Evolutionary conservation across 2,329 filamentous ascomycete genomes (phyloP).

Genomic region (Fusarium robinianum): DNA sequence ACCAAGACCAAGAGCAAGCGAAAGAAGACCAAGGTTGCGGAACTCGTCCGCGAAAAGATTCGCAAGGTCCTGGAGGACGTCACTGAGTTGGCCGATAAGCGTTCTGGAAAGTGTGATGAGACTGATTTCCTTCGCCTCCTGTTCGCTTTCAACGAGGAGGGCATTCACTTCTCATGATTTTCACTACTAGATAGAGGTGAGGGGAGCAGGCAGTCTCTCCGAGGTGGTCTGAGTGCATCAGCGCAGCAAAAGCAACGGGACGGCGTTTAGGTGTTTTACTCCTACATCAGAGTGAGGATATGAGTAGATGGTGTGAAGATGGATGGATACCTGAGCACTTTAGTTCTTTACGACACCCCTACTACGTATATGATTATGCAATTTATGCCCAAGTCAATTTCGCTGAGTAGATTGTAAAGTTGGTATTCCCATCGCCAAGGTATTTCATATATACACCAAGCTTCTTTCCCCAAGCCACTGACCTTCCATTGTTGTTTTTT

Average conservation of each 20-base stretch:
- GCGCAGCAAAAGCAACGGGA: constrained; percentile 20
- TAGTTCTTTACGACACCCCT: constrained; percentile 4
- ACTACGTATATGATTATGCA: too few species aligned
- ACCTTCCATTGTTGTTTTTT: constrained; percentile 11
- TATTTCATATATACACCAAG: constrained; percentile 34
- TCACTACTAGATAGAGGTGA: not conserved
- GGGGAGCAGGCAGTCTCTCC: not conserved
- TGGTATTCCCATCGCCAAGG: constrained; percentile 8
- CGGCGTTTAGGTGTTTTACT: constrained; percentile 26
- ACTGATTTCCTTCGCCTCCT: constrained; percentile 86
- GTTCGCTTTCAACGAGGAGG: constrained; percentile 84
- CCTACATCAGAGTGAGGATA: constrained; percentile 7
- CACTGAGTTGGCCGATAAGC: constrained; percentile 78
- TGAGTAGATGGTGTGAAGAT: constrained; percentile 17
- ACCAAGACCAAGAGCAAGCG: constrained; percentile 69
- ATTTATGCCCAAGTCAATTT: too few species aligned
- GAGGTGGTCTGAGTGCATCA: constrained; percentile 1
- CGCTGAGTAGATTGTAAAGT: too few species aligned
- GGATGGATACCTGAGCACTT: constrained; percentile 27
- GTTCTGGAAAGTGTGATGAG: constrained; percentile 86
- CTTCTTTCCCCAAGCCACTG: constrained; percentile 22
- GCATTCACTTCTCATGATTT: constrained; percentile 81
- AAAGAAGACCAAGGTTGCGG: constrained; percentile 77
- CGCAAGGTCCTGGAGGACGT: constrained; percentile 80
- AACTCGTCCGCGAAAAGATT: constrained; percentile 86